phyloP scores from a whole-genome alignment of 2,329 filamentous ascomycete genomes.

The Aspergillus luchuensis region DNA sequence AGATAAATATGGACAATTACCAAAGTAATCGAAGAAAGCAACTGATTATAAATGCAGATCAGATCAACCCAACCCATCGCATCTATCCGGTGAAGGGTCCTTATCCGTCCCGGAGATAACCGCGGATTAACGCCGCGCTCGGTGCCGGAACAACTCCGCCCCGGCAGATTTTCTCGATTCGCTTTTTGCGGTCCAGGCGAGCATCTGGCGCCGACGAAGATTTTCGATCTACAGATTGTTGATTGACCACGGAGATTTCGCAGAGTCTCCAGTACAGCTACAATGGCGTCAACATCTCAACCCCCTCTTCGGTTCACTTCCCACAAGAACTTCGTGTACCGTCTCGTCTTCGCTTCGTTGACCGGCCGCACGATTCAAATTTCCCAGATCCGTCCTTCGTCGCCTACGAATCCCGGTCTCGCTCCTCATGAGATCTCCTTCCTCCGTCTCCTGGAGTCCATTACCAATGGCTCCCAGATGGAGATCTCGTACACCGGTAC shows the following conservation, averaged over 20 bases:
- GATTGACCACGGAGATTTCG: conserved; percentile 13
- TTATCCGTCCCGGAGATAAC: conserved; percentile 29
- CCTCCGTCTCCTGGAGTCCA: conserved; percentile 85
- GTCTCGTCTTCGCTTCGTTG: conserved; percentile 85
- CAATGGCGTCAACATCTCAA: conserved; percentile 47
- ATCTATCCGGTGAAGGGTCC: conserved; percentile 10
- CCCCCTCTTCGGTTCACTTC: conserved; percentile 73
- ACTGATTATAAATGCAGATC: not conserved
- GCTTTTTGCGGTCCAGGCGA: conserved; percentile 17
- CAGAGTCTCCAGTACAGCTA: conserved; percentile 16
- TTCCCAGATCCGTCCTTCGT: conserved; percentile 87
- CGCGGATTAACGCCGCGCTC: conserved; percentile 27
- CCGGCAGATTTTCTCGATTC: conserved; percentile 38
- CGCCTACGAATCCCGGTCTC: conserved; percentile 83
- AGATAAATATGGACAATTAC: not conserved
- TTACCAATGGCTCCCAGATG: conserved; percentile 93
- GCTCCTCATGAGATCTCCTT: conserved; percentile 93
- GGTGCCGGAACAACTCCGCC: conserved; percentile 31
- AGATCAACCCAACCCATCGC: conserved; percentile 6
- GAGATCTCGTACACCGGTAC: conserved; percentile 97
- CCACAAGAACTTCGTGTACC: conserved; percentile 78
- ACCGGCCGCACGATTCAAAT: conserved; percentile 89
- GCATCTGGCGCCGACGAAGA: conserved; percentile 2
- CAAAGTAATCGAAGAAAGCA: not conserved
- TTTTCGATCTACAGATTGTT: not conserved